phyloP scores from a whole-genome alignment of 108 stramenopile species.

The Nitzschia sp. region DNA sequence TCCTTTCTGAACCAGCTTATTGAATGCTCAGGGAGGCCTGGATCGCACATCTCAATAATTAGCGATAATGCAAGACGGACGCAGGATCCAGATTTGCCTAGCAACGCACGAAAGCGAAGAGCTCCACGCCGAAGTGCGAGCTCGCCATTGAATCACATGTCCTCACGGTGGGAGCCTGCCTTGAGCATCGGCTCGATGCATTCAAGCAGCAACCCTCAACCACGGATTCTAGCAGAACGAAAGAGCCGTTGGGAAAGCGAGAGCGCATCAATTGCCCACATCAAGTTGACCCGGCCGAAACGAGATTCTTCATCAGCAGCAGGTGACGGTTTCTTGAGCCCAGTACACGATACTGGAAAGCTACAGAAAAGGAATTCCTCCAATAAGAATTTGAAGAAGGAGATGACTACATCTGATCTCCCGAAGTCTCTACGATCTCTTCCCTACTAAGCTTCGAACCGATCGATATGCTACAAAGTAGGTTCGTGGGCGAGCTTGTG shows the following conservation, averaged over 20 bases:
- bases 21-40: background rate
- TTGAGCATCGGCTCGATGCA: background rate
- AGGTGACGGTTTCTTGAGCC: background rate
- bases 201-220: background rate
- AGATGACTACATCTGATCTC: background rate
- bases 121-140: slow-evolving; percentile 10
- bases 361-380: background rate
- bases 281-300: background rate
- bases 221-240: background rate
- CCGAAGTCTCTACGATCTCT: slow-evolving; percentile 17
- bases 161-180: slow-evolving; percentile 14
- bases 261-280: background rate
- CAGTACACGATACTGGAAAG: slow-evolving; percentile 15
- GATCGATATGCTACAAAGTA: too few relatives aligned
- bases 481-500: too few relatives aligned
- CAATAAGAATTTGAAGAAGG: background rate
- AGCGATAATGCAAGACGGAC: slow-evolving; percentile 12
- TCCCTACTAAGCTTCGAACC: slow-evolving; percentile 11
- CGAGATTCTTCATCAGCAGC: too few relatives aligned
- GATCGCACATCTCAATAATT: slow-evolving; percentile 12
- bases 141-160: slow-evolving; percentile 19
- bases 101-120: background rate
- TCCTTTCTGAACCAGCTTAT: slow-evolving; percentile 1
- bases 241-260: slow-evolving; percentile 17
- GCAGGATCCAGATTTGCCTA: background rate